Evolutionary conservation across 192 early-diverging fungal genomes (phyloP).

Genomic region (Coemansia asiatica): DNA sequence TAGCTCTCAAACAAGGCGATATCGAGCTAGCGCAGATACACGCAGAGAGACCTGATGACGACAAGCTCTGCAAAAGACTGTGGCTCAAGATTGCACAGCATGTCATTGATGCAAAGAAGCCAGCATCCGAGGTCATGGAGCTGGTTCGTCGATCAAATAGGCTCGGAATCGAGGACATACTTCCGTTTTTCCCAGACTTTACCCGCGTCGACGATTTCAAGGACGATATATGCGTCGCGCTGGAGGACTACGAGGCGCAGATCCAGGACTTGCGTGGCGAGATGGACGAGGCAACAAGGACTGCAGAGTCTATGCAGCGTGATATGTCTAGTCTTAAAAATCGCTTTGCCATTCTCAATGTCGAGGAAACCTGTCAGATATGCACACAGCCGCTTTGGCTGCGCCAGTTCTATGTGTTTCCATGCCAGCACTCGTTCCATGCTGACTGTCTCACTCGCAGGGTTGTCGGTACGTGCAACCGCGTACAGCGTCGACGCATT

Average conservation of each 20-base stretch:
- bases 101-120: constrained; percentile 79
- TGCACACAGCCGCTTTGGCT: constrained; percentile 79
- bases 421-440: constrained; percentile 95
- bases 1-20: constrained; percentile 83
- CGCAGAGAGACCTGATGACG: constrained; percentile 90
- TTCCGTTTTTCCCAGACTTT: constrained; percentile 97
- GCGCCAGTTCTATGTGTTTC: constrained; percentile 91
- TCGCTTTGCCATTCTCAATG: constrained; percentile 57
- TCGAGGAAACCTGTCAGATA: constrained; percentile 70
- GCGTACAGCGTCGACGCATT: constrained; percentile 51
- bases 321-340: constrained; percentile 87
- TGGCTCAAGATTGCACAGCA: constrained; percentile 95
- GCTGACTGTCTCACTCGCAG: constrained; percentile 82
- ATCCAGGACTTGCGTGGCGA: constrained; percentile 85
- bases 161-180: constrained; percentile 90
- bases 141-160: constrained; percentile 74
- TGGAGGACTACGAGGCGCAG: constrained; percentile 90
- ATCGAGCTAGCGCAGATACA: constrained; percentile 88
- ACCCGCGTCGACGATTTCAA: constrained; percentile 97
- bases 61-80: constrained; percentile 78
- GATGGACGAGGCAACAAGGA: constrained; percentile 94
- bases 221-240: constrained; percentile 86
- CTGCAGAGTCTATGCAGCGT: constrained; percentile 86
- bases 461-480: constrained; percentile 56
- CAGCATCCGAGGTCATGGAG: constrained; percentile 86